phyloP scores from a whole-genome alignment of 768 basidiomycete genomes.

The Tylopilus vinaceipallidus region DNA sequence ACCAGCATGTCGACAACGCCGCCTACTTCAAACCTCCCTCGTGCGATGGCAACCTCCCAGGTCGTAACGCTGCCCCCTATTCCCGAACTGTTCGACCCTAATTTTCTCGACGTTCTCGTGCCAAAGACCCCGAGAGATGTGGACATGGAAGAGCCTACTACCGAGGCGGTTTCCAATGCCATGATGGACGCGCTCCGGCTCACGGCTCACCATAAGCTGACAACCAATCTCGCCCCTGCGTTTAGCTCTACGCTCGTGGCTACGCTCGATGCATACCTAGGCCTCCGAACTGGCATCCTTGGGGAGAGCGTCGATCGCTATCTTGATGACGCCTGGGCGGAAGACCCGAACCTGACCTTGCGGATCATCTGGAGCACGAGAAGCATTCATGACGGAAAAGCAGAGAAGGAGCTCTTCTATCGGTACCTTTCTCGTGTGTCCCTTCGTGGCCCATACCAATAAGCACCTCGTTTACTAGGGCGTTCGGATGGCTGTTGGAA shows the following conservation, averaged over 20 bases:
- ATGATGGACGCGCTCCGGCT: conserved; percentile 56
- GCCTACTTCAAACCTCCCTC: no score
- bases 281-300: conserved; percentile 30
- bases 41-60: conserved; percentile 33
- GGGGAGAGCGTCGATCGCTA: conserved; percentile 29
- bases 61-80: conserved; percentile 52
- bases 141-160: neutral
- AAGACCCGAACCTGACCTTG: conserved; percentile 57
- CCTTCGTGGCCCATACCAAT: neutral
- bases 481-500: conserved; percentile 67
- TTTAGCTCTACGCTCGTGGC: conserved; percentile 49
- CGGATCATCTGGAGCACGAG: conserved; percentile 65
- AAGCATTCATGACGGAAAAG: conserved; percentile 70
- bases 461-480: conserved; percentile 27
- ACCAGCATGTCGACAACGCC: neutral
- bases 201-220: conserved; percentile 43
- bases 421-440: conserved; percentile 30
- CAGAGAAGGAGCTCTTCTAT: conserved; percentile 61
- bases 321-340: conserved; percentile 53
- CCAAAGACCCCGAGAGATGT: conserved; percentile 27
- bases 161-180: conserved; percentile 31
- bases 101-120: conserved; percentile 57
- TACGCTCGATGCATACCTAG: conserved; percentile 58
- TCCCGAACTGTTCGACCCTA: conserved; percentile 54
- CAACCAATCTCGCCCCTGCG: conserved; percentile 50